These are phyloP conservation scores for Mitragyna speciosa DNA, from an alignment of 257 asterid species.

Conservation along the genomic window DNA sequence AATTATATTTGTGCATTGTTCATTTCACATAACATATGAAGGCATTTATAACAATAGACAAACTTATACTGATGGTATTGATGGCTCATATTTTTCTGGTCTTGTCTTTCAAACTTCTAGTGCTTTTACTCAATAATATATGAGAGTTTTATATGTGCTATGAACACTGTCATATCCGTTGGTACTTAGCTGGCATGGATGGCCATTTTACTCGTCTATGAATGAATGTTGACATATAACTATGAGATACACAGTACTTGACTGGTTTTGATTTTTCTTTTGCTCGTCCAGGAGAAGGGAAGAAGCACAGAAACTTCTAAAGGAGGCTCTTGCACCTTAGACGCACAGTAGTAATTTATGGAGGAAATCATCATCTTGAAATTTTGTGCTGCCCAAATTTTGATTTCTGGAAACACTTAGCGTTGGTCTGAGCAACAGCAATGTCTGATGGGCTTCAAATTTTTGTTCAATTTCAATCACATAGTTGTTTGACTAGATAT, in stretches of 20 bases:
- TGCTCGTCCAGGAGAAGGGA: constrained; percentile 73
- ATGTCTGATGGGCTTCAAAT: background rate
- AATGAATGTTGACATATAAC: background rate
- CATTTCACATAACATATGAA: background rate
- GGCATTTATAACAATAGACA: too few relatives aligned
- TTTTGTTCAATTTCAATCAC: background rate
- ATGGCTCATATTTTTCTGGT: background rate
- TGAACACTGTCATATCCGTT: background rate
- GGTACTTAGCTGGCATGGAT: background rate
- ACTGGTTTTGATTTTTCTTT: background rate
- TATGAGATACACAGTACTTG: background rate
- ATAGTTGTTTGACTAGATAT: background rate
- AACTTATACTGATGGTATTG: background rate
- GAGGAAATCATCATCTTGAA: background rate
- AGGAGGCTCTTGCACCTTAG: constrained; percentile 69
- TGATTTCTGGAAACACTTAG: background rate
- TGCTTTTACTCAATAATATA: background rate
- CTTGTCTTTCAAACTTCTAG: background rate
- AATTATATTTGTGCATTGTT: background rate
- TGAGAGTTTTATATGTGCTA: background rate
- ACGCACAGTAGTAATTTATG: constrained; percentile 40
- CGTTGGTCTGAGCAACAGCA: background rate
- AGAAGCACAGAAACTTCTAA: constrained; percentile 67
- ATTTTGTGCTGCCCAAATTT: background rate
- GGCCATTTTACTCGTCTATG: background rate